These are phyloP conservation scores for Gamarada debralockiae DNA, from an alignment of 495 filamentous ascomycete genomes.

Conservation along the genomic window DNA sequence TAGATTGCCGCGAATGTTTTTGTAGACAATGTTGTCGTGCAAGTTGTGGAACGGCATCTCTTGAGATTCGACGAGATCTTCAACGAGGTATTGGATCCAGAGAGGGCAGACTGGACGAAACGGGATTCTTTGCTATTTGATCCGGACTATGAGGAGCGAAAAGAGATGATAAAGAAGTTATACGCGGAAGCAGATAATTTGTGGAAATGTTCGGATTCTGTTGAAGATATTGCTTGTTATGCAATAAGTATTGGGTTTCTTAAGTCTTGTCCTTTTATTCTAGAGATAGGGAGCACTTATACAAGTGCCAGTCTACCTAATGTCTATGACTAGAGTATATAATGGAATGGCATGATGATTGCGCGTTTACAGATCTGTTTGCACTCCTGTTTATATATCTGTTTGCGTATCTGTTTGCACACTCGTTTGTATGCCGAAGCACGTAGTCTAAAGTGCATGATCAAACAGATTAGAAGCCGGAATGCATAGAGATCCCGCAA, in stretches of 20 bases:
- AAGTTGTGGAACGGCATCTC: no score
- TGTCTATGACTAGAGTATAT: background rate
- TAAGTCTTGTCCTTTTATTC: background rate
- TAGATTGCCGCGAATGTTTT: no score
- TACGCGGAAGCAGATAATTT: no score
- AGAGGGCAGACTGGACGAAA: no score
- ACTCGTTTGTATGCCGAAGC: background rate
- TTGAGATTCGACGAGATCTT: no score
- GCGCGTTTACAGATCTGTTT: background rate
- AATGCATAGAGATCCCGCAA: background rate
- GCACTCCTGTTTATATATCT: background rate
- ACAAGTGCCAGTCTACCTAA: background rate
- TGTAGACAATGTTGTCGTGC: no score
- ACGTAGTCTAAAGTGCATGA: background rate
- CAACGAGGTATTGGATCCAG: no score
- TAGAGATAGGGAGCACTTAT: background rate
- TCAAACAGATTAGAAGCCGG: background rate
- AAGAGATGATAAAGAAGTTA: no score
- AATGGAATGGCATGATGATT: background rate
- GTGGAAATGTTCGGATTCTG: no score
- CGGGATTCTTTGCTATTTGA: no score
- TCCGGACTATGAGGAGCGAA: no score
- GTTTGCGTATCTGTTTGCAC: background rate
- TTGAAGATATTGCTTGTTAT: no score
- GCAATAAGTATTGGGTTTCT: conserved; percentile 1